Base-by-base conservation (phyloP, 192 early-diverging fungal genomes). In the Chytriomyces sp. region DNA sequence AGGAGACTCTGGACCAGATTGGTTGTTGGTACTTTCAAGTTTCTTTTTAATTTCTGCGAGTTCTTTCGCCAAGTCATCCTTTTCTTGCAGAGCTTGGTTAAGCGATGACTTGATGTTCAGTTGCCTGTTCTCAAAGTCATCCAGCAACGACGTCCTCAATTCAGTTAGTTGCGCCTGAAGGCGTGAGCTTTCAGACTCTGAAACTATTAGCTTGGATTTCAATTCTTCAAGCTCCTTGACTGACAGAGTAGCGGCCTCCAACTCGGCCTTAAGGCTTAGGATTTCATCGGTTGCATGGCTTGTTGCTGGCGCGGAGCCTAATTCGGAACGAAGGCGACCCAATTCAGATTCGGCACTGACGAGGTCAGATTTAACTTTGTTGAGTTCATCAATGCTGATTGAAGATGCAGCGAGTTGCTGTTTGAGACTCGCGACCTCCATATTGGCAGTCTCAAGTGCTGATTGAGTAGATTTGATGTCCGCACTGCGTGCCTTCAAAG, bases 21-120 rank as follows among this genome's bases (percentile, higher is more conserved):
- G n/a, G n/a, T n/a, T n/a, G n/a, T n/a, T n/a, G n/a, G n/a, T n/a
- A n/a, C n/a, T n/a, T n/a, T n/a, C n/a, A n/a, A n/a, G n/a, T n/a
- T n/a, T n/a, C 2, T 49, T 49, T 2, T 49, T 49, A 2, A 49
- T 19, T 22, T 49, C 14, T 19, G 12, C 44, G 22, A 70, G 37
- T 30, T 70, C 68, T 5, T 25, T 49, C 32, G 41, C 52, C 22
- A 70, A 30, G n/a, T 38, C 55, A 55, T 57, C 56, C 1, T 49
- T 8, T 28, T 70, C 68, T 12, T 22, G 34, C 19, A 70, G 6
- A 0, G 68, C 56, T 41, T 40, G 7, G 5, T 41, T 38, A 22
- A 70, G 55, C 8, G 33, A n/a, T 32, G 41, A 19, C 31, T 70
- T 57, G 33, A 59, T 56, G 3, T 33, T 57, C 19, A 37, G 17